Percentiles rank a stretch among this genome's conserved stretches.
Evolutionary conservation across 192 early-diverging fungal genomes (phyloP).

Genomic region (Coemansia sp.): DNA sequence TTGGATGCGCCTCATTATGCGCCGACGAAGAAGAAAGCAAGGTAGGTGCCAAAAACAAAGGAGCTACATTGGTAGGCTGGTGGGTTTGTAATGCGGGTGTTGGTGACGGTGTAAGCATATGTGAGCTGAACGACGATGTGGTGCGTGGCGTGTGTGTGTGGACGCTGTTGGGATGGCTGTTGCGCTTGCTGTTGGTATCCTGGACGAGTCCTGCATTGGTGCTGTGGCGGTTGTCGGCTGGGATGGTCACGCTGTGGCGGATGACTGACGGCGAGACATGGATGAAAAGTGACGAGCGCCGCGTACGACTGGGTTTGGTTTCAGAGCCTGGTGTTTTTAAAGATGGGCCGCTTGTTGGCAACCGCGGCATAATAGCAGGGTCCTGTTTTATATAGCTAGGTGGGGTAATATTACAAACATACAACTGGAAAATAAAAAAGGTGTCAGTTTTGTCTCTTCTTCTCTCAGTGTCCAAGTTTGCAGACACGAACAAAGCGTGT

Average conservation of each 20-base stretch:
- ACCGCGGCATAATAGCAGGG: not conserved
- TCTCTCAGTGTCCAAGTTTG: too few relatives aligned
- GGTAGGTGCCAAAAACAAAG: constrained; percentile 10
- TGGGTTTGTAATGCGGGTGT: constrained; percentile 13
- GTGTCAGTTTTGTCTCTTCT: not conserved
- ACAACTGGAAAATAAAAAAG: not conserved
- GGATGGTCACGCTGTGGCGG: not conserved
- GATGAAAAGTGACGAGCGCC: not conserved
- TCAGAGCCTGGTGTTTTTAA: not conserved
- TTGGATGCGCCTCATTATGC: not conserved
- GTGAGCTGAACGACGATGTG: constrained; percentile 8
- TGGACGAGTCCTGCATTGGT: not conserved
- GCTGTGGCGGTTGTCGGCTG: not conserved
- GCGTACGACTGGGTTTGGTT: not conserved
- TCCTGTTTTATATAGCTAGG: not conserved
- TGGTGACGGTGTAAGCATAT: constrained; percentile 22
- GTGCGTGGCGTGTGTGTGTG: not conserved
- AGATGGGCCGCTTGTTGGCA: not conserved
- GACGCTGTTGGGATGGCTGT: not conserved
- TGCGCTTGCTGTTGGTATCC: not conserved
- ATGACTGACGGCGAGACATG: constrained; percentile 1
- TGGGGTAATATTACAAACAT: not conserved
- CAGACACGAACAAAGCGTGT: too few relatives aligned
- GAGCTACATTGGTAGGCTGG: not conserved
- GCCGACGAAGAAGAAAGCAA: not conserved